Evolutionary conservation across 2,329 filamentous ascomycete species (phyloP), one percentile per base, ranked within the genome.

Genomic region (Colletotrichum somersetense): DNA sequence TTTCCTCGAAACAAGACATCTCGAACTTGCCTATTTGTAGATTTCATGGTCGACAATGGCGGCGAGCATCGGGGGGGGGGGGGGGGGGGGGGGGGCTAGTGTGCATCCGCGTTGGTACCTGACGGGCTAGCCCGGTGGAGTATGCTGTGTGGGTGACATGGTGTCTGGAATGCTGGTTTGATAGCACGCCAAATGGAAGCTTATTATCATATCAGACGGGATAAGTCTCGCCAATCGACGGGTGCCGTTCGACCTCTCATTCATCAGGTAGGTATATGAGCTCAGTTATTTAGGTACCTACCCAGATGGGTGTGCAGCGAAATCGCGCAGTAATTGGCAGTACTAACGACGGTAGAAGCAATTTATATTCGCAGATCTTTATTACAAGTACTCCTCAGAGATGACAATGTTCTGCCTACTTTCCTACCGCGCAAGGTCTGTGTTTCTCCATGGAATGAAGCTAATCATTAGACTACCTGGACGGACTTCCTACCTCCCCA

Each of bases 161-260:
- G 63, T 56, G 20, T 55, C 57, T 66, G 18, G 42, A 46, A 44
- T 52, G 52, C n/a, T 14, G 6, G 56, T 33, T 26, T 44, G 14
- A 18, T 48, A 40, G 26, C 33, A 67, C 33, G 52, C 53, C 23
- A 46, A n/a, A 46, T 40, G 48, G 40, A 5, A 62, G 53, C 23
- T 44, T 30, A 26, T 30, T 33, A 64, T 68, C 69, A 23, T 42
- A 68, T 68, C 65, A 23, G 65, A 71, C 57, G 64, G 52, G 62
- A 68, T 63, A 26, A 40, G 63, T 56, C 53, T 63, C 68, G 68
- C 57, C 42, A 67, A 67, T 59, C 65, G 58, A 30, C 44, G 52
- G 18, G 8, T 20, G 16, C 42, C 18, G 23, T 52, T 52, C 20
- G 23, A 20, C 52, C 23, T 57, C 14, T 63, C 44, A 30, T n/a